Base-by-base conservation (phyloP, 176 grass and related monocot genomes). In the Cenchrus fungigraminus region DNA sequence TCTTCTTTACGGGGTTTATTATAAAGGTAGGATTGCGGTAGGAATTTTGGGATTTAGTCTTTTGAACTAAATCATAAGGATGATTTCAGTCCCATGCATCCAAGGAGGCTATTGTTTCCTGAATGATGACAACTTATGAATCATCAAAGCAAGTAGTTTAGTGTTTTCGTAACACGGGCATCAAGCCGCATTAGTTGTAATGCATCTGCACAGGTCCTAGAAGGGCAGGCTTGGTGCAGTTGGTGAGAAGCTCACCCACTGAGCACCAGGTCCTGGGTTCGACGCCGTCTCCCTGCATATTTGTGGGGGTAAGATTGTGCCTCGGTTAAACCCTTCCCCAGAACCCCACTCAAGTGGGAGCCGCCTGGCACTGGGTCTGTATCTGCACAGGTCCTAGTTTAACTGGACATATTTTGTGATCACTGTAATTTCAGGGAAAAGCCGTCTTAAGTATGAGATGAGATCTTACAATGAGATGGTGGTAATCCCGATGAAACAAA, bases 381-480 rank as follows among this genome's bases (percentile, higher is more conserved):
- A 25, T 25, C 22, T 25, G 22, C 22, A 25, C 22, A 25, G 22
- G 22, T 25, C 22, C 22, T 25, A 90, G 76, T 68, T 93, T 74
- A 56, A 57, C 50, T 75, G 59, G 59, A 50, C 10, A 53, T 43
- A 52, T 88, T 55, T 74, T 19, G 72, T 63, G 15, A 64, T 77
- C 29, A 50, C 64, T 76, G n/a, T 81, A 49, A 58, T 62, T 86
- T 71, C 83, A 98, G 96, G 91, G 9, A 94, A 99, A 84, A 87
- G 63, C 29, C 73, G 84, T 49, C 64, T 94, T 84, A 96, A 92
- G 74, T 96, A 92, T 8, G 93, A 99, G 22, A 72, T 91, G 89
- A 92, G 20, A 81, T 99, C 97, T 75, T 92, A 99, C 72, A 89
- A 96, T 58, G 91, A 99, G 82, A 96, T 91, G 97, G 91, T 99